phyloP scores from a whole-genome alignment of 1,139 yeast genomes.

The Saccharomycopsis hybrid region DNA sequence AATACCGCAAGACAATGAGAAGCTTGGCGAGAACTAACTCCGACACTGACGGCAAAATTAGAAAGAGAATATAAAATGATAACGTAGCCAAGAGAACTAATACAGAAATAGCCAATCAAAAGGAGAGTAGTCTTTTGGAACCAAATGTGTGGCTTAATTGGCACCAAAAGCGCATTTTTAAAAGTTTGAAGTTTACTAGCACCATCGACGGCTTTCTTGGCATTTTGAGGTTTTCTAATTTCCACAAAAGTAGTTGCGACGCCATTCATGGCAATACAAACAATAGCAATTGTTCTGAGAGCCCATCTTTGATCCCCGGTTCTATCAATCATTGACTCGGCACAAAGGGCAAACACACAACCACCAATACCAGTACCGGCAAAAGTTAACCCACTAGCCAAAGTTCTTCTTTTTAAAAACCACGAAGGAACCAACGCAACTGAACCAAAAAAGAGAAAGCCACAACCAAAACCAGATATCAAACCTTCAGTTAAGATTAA shows the following conservation, averaged over 20 bases:
- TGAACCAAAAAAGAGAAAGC: slow-evolving; percentile 55
- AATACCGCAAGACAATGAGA: slow-evolving; percentile 44
- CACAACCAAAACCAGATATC: slow-evolving; percentile 54
- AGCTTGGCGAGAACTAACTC: slow-evolving; percentile 41
- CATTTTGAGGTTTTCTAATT: slow-evolving; percentile 21
- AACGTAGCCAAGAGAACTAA: slow-evolving; percentile 38
- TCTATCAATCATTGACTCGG: slow-evolving; percentile 39
- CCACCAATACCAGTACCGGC: slow-evolving; percentile 62
- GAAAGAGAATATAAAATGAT: slow-evolving; percentile 45
- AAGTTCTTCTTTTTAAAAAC: slow-evolving; percentile 50
- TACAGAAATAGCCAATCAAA: slow-evolving; percentile 4
- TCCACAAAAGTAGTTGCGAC: slow-evolving; percentile 28
- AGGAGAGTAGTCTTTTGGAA: slow-evolving; percentile 4
- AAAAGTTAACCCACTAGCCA: slow-evolving; percentile 49
- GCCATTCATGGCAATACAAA: slow-evolving; percentile 38
- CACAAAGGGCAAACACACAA: slow-evolving; percentile 30
- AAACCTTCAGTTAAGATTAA: slow-evolving; percentile 67
- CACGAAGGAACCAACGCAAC: slow-evolving; percentile 52
- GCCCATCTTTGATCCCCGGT: slow-evolving; percentile 56
- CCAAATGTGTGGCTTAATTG: slow-evolving; percentile 15
- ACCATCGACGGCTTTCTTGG: slow-evolving; percentile 13
- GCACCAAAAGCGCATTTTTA: slow-evolving; percentile 1
- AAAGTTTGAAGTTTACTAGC: slow-evolving; percentile 27
- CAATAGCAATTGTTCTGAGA: slow-evolving; percentile 44
- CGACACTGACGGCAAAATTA: slow-evolving; percentile 45